A percentile compares a stretch with the other conserved stretches of the same genome.
These are phyloP conservation scores for Protomyces macrosporus DNA, from an alignment of 1,139 yeast species.

Conservation along the genomic window DNA sequence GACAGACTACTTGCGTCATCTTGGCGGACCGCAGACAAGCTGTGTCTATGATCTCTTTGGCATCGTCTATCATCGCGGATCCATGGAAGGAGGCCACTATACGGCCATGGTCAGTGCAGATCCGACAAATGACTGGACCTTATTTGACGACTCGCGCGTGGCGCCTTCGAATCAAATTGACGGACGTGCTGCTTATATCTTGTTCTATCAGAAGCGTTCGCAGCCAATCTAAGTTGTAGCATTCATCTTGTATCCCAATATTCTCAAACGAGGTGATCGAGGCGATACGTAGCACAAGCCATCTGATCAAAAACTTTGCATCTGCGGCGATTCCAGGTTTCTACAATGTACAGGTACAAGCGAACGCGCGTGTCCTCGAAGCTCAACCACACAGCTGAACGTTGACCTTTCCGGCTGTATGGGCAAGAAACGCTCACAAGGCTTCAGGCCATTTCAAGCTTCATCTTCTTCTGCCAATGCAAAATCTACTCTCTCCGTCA, in stretches of 20 bases:
- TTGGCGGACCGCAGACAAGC: background rate
- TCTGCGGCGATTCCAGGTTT: background rate
- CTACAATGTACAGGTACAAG: background rate
- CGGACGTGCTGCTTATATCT: constrained; percentile 12
- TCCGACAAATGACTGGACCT: constrained; percentile 57
- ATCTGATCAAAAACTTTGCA: too few relatives aligned
- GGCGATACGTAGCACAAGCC: too few relatives aligned
- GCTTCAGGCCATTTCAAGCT: background rate
- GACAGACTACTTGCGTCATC: constrained; percentile 74
- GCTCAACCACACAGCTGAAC: too few relatives aligned
- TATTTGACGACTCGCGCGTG: constrained; percentile 67
- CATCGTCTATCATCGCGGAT: constrained; percentile 85
- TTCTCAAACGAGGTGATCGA: background rate
- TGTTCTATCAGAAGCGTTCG: constrained; percentile 18
- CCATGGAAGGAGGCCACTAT: constrained; percentile 83
- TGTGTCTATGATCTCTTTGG: constrained; percentile 72
- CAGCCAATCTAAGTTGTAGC: background rate
- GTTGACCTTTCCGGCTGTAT: background rate
- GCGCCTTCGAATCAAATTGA: constrained; percentile 21
- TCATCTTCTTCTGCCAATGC: too few relatives aligned
- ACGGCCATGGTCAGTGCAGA: constrained; percentile 75
- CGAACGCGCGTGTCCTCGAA: too few relatives aligned
- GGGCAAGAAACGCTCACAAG: background rate
- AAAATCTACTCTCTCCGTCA: background rate
- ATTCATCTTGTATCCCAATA: background rate